Base-by-base conservation (phyloP, 176 grass and related monocot genomes). In the Hordeum marinum region DNA sequence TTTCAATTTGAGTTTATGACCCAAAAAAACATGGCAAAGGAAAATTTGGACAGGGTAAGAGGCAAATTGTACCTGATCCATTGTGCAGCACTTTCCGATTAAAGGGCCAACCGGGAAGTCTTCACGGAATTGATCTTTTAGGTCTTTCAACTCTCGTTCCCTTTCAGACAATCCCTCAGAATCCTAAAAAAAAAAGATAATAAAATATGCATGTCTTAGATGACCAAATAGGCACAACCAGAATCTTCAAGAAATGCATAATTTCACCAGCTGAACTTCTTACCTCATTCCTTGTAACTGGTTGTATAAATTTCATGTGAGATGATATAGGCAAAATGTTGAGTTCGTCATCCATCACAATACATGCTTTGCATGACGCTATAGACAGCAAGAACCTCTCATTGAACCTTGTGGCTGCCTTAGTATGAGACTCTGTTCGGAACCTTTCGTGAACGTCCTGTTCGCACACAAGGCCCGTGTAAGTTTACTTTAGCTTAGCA, bases 381-480 rank as follows among this genome's bases (percentile, higher is more conserved):
- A 98, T 85, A 64, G 96, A 98, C 54, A 98, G 59, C 39, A 98
- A 87, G 85, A 98, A 95, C 84, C 96, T 85, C 79, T 98, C 96
- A 24, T 98, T 98, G 31, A 98, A 95, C 78, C 96, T 91, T 10
- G 90, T 76, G 12, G 90, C 78, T 21, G 89, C 80, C 80, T 90
- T 85, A 79, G 90, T 76, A 87, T 98, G 96, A 71, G 96, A 94
- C 88, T 98, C 96, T 9, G 96, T 98, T 64, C 96, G 90, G 82
- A 96, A 99, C 79, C 96, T 99, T 78, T 99, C 88, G 9, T 99
- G 96, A 17, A 99, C 96, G 86, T 99, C 96, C 91, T 96, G 90
- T 83, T 86, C 66, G 67, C 32, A 77, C 32, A 77, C 54, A 68
- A 70, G 75, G 4, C 1, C 11, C 20, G 80, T 39, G n/a, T 66